Percentiles rank a stretch among this genome's conserved stretches.
phyloP scores from a whole-genome alignment of 768 basidiomycete species.

The Lactarius psammicola region DNA sequence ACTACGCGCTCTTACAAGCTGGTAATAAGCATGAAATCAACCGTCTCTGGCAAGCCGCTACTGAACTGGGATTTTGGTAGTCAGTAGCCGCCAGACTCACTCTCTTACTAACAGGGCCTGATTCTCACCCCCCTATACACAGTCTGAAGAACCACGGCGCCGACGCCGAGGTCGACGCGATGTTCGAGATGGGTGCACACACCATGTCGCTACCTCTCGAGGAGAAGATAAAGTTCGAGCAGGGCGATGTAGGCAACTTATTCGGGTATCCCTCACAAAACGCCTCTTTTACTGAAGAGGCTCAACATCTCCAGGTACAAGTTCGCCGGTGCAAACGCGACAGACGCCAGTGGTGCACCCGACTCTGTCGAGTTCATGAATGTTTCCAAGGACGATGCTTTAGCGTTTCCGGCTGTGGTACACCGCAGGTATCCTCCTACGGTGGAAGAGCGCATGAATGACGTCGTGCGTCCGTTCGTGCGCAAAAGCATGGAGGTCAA shows the following conservation, averaged over 20 bases:
- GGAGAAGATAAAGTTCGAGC: conserved; percentile 44
- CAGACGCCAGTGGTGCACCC: conserved; percentile 30
- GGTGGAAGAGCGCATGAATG: conserved; percentile 35
- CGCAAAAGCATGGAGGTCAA: conserved; percentile 36
- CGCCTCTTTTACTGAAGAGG: too few species aligned
- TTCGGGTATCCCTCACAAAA: not conserved
- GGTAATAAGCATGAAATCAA: conserved; percentile 41
- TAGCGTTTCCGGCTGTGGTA: conserved; percentile 34
- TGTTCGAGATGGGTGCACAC: conserved; percentile 42
- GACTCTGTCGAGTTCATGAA: conserved; percentile 31
- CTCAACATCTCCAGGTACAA: conserved; percentile 16
- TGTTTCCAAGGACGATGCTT: conserved; percentile 34
- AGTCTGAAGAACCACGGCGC: conserved; percentile 46
- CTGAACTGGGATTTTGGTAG: conserved; percentile 55
- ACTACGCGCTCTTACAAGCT: conserved; percentile 40
- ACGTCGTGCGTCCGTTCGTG: conserved; percentile 34
- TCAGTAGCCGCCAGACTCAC: conserved; percentile 34
- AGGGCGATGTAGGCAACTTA: conserved; percentile 37
- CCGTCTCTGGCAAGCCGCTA: conserved; percentile 48
- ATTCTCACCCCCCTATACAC: not conserved
- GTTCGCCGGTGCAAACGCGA: conserved; percentile 30
- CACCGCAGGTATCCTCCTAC: conserved; percentile 39
- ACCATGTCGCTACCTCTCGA: conserved; percentile 41
- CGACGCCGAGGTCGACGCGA: conserved; percentile 36
- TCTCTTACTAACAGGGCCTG: not conserved